A percentile compares a stretch with the other conserved stretches of the same genome.
Conservation (phyloP, 345 rosid species). For the Raphanus sativus region DNA sequence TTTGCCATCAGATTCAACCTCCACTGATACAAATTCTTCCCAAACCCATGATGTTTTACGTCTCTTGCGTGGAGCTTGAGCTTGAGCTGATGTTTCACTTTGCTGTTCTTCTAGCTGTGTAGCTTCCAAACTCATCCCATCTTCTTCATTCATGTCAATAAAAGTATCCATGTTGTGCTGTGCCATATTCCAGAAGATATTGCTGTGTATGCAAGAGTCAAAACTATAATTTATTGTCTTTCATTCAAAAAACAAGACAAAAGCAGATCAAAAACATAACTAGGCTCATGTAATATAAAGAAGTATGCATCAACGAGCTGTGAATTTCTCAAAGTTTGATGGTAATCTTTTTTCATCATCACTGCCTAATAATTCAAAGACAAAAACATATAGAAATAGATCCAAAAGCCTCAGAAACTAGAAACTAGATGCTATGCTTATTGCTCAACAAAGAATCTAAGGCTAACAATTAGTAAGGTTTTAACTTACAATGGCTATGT, state of each 20-base stretch:
- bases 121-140: background rate
- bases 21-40: too few relatives aligned
- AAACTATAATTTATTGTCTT: conserved; percentile 56
- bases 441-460: too few relatives aligned
- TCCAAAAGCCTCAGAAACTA: conserved; percentile 34
- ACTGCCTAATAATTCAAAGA: background rate
- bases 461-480: too few relatives aligned
- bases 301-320: conserved; percentile 41
- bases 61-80: too few relatives aligned
- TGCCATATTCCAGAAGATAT: too few relatives aligned
- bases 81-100: too few relatives aligned
- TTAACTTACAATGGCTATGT: conserved; percentile 84
- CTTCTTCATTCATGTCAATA: too few relatives aligned
- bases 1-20: too few relatives aligned
- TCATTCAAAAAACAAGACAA: background rate
- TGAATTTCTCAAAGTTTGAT: conserved; percentile 57
- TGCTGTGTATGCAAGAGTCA: too few relatives aligned
- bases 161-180: too few relatives aligned
- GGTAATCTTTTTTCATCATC: conserved; percentile 44
- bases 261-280: background rate
- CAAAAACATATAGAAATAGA: background rate
- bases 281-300: conserved; percentile 37
- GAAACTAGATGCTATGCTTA: too few relatives aligned
- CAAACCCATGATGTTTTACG: too few relatives aligned
- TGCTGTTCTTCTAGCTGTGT: background rate